Base-by-base conservation (phyloP, 352 stramenopile species). In the Phytophthora foliorum region DNA sequence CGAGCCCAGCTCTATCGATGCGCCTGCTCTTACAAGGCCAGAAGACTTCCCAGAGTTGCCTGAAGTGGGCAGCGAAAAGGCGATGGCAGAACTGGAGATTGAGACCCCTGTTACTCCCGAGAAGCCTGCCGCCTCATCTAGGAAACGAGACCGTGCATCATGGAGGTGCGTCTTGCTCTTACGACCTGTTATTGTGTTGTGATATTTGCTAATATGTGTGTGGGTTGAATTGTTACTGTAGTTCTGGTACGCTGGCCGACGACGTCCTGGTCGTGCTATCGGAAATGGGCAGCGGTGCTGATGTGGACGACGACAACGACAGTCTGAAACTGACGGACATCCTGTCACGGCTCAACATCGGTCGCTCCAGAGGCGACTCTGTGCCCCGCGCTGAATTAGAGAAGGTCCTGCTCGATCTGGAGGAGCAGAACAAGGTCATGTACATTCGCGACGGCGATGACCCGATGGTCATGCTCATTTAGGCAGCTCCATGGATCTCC, bases 371-470 rank as follows among this genome's bases (percentile, higher is more conserved):
- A 48, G 46, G 58, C 50, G 70, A 74, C 21, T 54, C 39, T 6
- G 75, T 93, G 31, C 77, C 75, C 21, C 74, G 70, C 36, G 61
- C 55, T n/a, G 82, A 93, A 61, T 72, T 96, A 57, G 83, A 92
- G 57, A 75, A 80, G 51, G 81, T 94, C 50, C 69, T 95, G 57
- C 63, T 87, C 54, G 78, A 86, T 58, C 77, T 95, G 51, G 89
- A 97, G 56, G 78, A 93, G 63, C 75, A 95, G 75, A 97, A 97
- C 81, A 94, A 94, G 75, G 71, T 97, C 77, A 97, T 97, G 89
- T 97, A 92, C 72, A 82, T 96, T 54, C 86, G 81, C 64, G 89
- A 94, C 70, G 84, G 81, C 60, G 87, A 86, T 44, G 86, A 92
- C 46, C 88, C 88, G 24, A 81, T 89, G 72, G 76, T 96, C 41